A percentile compares a stretch with the other conserved stretches of the same genome.
Evolutionary conservation across 768 basidiomycete species (phyloP).

Genomic region (Serendipita sp.): DNA sequence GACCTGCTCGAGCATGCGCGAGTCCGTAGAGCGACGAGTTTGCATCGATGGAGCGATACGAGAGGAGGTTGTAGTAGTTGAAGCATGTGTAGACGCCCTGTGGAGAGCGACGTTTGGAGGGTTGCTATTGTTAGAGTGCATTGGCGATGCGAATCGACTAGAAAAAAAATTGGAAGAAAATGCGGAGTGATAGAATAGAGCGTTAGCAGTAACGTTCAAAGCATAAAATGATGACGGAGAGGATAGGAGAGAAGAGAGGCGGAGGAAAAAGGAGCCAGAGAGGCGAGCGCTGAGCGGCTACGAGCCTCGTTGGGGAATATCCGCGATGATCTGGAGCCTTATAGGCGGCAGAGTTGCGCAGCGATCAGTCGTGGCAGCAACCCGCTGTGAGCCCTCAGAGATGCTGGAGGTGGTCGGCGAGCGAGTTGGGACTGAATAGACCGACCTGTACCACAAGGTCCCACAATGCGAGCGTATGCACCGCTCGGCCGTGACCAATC

Average conservation of each 20-base stretch:
- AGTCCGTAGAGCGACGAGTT: background rate
- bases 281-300: conserved; percentile 3
- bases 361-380: background rate
- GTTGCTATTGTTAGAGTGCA: background rate
- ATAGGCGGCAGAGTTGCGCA: background rate
- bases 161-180: background rate
- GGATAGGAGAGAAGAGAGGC: background rate
- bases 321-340: background rate
- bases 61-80: background rate
- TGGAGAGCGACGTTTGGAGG: background rate
- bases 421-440: background rate
- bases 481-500: background rate
- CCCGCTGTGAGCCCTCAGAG: background rate
- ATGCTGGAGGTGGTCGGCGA: conserved; percentile 1
- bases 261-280: background rate
- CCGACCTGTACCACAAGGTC: background rate
- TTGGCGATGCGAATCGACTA: background rate
- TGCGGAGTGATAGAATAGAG: background rate
- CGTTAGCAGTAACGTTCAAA: background rate
- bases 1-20: background rate
- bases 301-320: background rate
- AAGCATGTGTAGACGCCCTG: background rate
- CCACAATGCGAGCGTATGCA: background rate
- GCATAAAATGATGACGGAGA: background rate
- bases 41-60: background rate